Evolutionary conservation across 2,329 filamentous ascomycete species (phyloP).

Genomic region (Tolypocladium pustulatum): DNA sequence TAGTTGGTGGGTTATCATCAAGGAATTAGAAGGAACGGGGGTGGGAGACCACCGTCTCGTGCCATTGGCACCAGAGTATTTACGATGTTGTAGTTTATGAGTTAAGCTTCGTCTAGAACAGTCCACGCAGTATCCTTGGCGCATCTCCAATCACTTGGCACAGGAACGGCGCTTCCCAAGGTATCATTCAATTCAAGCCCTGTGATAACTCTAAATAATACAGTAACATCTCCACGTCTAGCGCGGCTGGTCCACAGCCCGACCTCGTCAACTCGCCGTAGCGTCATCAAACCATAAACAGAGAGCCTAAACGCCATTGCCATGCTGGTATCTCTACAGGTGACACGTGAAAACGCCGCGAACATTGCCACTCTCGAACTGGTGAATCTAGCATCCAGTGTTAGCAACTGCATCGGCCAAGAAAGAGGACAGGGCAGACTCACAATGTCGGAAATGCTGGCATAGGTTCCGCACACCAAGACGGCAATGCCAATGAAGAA

Average conservation of each 20-base stretch:
- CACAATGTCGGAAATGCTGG: constrained; percentile 16
- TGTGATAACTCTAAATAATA: neutral
- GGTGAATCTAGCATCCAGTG: constrained; percentile 1
- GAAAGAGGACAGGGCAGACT: constrained; percentile 1
- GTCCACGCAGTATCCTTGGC: neutral
- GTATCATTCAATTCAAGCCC: neutral
- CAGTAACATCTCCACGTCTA: neutral
- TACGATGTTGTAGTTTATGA: neutral
- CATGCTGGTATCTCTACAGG: neutral
- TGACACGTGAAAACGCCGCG: constrained; percentile 8
- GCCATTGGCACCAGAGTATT: neutral
- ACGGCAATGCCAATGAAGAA: constrained; percentile 15
- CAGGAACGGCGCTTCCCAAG: neutral
- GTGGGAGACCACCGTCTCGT: neutral
- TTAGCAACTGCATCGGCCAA: neutral
- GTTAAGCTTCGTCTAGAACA: neutral
- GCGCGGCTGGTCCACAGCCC: neutral
- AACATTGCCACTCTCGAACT: constrained; percentile 1
- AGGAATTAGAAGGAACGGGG: neutral
- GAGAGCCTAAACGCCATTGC: neutral
- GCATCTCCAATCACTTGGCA: neutral
- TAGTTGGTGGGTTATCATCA: neutral
- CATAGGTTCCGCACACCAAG: constrained; percentile 14
- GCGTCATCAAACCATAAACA: neutral
- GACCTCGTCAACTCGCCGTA: neutral